Conservation (phyloP, 208 protist genomes). For the Zelonia costaricensis region DNA sequence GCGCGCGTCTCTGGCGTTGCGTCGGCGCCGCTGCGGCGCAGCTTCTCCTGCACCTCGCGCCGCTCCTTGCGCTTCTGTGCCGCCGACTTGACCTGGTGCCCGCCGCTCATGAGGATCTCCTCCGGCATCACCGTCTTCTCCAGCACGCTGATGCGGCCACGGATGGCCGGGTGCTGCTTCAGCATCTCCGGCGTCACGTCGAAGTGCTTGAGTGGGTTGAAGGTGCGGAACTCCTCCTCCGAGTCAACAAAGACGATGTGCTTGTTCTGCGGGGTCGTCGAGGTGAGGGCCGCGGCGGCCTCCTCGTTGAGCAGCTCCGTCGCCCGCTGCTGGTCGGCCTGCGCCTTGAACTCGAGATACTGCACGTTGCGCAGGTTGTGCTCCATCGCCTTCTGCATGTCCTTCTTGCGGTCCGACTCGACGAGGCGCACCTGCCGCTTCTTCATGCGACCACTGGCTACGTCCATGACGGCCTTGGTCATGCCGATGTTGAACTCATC, state of each 20-base stretch:
- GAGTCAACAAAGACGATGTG: constrained; percentile 85
- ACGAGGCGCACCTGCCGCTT: constrained; percentile 28
- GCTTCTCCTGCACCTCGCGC: constrained; percentile 64
- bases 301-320: constrained; percentile 83
- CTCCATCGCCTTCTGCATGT: constrained; percentile 65
- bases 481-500: constrained; percentile 95
- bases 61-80: constrained; percentile 77
- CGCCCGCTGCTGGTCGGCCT: constrained; percentile 58
- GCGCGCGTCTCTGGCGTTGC: constrained; percentile 31
- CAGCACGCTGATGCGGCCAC: constrained; percentile 68
- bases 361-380: constrained; percentile 79
- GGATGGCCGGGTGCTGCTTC: constrained; percentile 78
- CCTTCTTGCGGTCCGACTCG: constrained; percentile 45
- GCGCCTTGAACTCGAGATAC: constrained; percentile 84
- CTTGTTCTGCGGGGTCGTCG: constrained; percentile 68
- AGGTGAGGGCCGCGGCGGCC: constrained; percentile 61
- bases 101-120: constrained; percentile 68
- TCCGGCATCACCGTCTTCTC: constrained; percentile 85
- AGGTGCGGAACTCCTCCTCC: constrained; percentile 79
- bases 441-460: constrained; percentile 85
- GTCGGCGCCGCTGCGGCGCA: constrained; percentile 37
- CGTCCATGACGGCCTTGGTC: constrained; percentile 90
- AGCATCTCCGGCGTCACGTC: constrained; percentile 87
- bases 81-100: constrained; percentile 60
- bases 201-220: constrained; percentile 78